A percentile compares a stretch with the other conserved stretches of the same genome.
These are phyloP conservation scores for Chlorella sorokiniana DNA, from an alignment of 139 green algal species.

Conservation along the genomic window DNA sequence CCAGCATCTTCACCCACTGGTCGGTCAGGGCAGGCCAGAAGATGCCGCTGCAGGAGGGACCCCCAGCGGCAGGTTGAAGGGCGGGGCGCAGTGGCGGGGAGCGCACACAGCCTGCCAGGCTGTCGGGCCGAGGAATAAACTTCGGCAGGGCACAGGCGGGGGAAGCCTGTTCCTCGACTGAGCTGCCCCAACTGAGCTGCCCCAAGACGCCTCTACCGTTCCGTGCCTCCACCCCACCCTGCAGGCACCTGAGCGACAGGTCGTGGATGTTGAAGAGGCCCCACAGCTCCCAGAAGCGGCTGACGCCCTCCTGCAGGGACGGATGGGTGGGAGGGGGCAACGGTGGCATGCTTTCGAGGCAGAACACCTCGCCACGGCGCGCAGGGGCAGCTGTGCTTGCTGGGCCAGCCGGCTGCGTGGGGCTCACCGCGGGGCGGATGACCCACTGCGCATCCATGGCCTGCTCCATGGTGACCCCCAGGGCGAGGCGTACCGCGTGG, in stretches of 20 bases:
- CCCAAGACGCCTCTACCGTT: conserved; percentile 1
- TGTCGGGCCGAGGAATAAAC: too few relatives aligned
- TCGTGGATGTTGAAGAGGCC: conserved; percentile 62
- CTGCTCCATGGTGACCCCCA: conserved; percentile 51
- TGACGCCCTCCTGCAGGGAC: conserved; percentile 14
- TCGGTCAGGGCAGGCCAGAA: conserved; percentile 48
- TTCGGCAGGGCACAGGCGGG: too few relatives aligned
- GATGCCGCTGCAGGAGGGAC: conserved; percentile 41
- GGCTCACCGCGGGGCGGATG: conserved; percentile 56
- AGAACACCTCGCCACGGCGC: conserved; percentile 47
- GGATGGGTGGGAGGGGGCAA: background rate
- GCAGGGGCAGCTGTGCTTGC: conserved; percentile 60
- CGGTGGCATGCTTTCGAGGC: background rate
- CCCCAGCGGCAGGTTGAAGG: too few relatives aligned
- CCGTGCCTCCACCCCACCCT: background rate
- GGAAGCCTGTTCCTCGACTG: too few relatives aligned
- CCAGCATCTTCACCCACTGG: conserved; percentile 48
- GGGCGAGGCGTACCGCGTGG: conserved; percentile 46
- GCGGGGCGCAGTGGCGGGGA: too few relatives aligned
- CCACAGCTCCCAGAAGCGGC: conserved; percentile 61
- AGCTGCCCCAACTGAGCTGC: too few relatives aligned
- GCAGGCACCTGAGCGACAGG: conserved; percentile 21
- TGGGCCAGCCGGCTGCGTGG: conserved; percentile 46
- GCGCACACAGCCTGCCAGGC: too few relatives aligned
- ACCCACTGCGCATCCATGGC: conserved; percentile 67